Base-by-base conservation (phyloP, 2,329 filamentous ascomycete genomes). In the Apiospora rasikravindrae region DNA sequence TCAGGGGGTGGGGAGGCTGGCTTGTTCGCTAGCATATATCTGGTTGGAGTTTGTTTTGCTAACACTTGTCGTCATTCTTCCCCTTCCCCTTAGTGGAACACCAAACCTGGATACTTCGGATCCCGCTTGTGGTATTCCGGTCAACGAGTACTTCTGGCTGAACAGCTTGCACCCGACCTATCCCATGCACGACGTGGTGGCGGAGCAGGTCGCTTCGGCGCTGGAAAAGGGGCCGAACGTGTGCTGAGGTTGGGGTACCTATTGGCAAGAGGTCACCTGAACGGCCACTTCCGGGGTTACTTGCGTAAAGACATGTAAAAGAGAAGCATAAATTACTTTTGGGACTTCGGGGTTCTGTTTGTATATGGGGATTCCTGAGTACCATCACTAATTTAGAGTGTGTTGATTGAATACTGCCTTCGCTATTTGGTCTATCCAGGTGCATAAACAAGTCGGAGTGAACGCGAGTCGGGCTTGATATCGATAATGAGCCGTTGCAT, bases 61-160 rank as follows among this genome's bases (percentile, higher is more conserved):
- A 14, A 69, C 44, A n/a, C n/a, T n/a, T n/a, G n/a, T n/a, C n/a
- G n/a, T n/a, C n/a, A n/a, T n/a, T n/a, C n/a, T n/a, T n/a, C n/a
- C n/a, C n/a, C n/a, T n/a, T n/a, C n/a, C n/a, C n/a, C n/a, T n/a
- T 24, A 88, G 86, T 76, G 86, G 86, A 10, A 88, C 86, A 0
- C 82, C 84, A 2, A 78, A 80, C 1, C 76, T 77, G 49, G 80
- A 86, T 69, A 85, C 82, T 4, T 78, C 84, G 45, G 80, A 80
- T 67, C 76, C 82, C 6, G 84, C 82, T 67, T 92, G 90, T 77
- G 82, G 83, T 1, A 79, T 88, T 64, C 82, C 88, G 0, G 88
- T 91, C 2, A 88, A 91, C 77, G 81, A 91, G 80, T 92, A 91
- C 77, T 87, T 92, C 75, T 92, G 90, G 90, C 81, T 91, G 42